Evolutionary conservation across 1,139 yeast genomes (phyloP), one percentile per base, ranked within the genome.

Genomic region (Candida tetrigidarum): DNA sequence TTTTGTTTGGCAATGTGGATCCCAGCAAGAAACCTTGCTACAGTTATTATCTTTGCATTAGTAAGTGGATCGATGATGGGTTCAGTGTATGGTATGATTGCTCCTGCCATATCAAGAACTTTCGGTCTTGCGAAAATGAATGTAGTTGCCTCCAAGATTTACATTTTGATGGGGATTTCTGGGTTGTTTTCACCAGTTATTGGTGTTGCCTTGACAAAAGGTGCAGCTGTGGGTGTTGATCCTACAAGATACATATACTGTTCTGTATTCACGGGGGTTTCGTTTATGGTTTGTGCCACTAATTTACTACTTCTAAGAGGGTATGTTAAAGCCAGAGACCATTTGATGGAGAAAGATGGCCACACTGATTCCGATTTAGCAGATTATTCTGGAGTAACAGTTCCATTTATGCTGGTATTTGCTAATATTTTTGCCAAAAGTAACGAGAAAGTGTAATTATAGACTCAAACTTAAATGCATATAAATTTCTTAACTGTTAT

Each of bases 111-210:
- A 3, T 69, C 78, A 0, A 55, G 74, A 36, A 58, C 74, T 11
- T 74, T 76, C 39, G 85, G 85, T 0, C 53, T 81, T 22, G 58
- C 66, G 35, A 78, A 77, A 51, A 63, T 80, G 62, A 76, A 76
- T 44, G 71, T 76, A 18, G 67, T 79, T 0, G 67, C 79, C 60
- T 70, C 78, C 6, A 64, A 74, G 62, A 51, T 75, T 16, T 80
- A 84, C 84, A 57, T 69, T 6, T 62, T 73, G 22, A 55, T 71
- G 46, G 85, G 82, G 10, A 46, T 61, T 2, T 62, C 77, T 15
- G 81, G 81, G 1, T 57, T 78, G 35, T 74, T 67, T 1, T 72
- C 83, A 1, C 84, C 85, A 3, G 71, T 80, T 12, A 73, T 81
- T 48, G 85, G 85, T 2, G 67, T 78, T 25, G 60, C 72, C 9